Evolutionary conservation across 2,329 filamentous ascomycete species (phyloP).

Genomic region (Pyrenophora teres): DNA sequence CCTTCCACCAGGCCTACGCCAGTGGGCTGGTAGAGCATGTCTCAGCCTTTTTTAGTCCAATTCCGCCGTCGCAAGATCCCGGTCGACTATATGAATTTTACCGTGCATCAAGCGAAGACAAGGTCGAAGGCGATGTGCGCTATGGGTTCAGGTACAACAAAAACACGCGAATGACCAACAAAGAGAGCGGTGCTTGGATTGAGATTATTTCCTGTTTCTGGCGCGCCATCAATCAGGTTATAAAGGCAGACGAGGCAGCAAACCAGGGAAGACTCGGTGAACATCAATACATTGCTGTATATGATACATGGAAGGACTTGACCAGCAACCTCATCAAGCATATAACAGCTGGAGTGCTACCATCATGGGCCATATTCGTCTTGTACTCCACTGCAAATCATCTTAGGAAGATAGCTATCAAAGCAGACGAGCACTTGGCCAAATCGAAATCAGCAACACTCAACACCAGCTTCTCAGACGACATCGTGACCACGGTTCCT

Average conservation of each 20-base stretch:
- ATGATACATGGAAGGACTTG: conserved; percentile 86
- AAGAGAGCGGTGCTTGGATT: conserved; percentile 79
- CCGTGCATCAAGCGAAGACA: conserved; percentile 69
- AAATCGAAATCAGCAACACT: conserved; percentile 55
- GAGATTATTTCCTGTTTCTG: conserved; percentile 85
- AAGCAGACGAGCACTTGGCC: conserved; percentile 75
- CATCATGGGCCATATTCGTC: conserved; percentile 90
- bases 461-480: conserved; percentile 70
- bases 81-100: conserved; percentile 72
- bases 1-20: conserved; percentile 72
- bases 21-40: conserved; percentile 72
- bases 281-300: conserved; percentile 79
- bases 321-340: conserved; percentile 77
- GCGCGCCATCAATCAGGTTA: conserved; percentile 76
- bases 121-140: conserved; percentile 71
- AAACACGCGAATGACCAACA: conserved; percentile 61
- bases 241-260: conserved; percentile 64
- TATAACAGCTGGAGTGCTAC: conserved; percentile 75
- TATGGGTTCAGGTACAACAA: conserved; percentile 70
- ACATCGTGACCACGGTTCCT: conserved; percentile 67
- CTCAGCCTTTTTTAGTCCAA: conserved; percentile 74
- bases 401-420: conserved; percentile 84
- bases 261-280: conserved; percentile 50
- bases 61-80: conserved; percentile 65
- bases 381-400: conserved; percentile 88